Evolutionary conservation across 257 asterid genomes (phyloP).

Genomic region (Ilex aquifolium): DNA sequence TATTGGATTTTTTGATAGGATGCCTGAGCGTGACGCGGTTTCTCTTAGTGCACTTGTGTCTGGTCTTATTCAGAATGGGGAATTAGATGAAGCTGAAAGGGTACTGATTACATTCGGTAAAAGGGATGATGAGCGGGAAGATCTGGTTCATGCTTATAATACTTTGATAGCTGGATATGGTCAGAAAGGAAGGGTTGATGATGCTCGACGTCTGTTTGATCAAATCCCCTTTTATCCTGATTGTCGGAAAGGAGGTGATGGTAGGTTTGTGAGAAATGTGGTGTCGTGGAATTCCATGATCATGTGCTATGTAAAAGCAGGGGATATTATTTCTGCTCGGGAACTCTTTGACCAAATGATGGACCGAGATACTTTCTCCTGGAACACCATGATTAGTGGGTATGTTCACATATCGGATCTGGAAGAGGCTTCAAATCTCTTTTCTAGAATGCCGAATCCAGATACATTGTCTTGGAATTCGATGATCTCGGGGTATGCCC

Average conservation of each 20-base stretch:
- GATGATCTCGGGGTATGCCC: conserved; percentile 62
- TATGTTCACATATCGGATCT: conserved; percentile 50
- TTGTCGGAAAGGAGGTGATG: conserved; percentile 3
- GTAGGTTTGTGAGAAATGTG: conserved; percentile 42
- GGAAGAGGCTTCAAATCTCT: conserved; percentile 57
- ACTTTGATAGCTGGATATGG: conserved; percentile 85
- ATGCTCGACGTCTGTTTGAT: conserved; percentile 62
- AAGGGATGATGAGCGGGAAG: conserved; percentile 19
- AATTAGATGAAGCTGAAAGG: conserved; percentile 53
- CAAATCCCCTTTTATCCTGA: conserved; percentile 28
- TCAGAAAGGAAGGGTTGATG: conserved; percentile 57
- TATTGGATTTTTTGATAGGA: conserved; percentile 42
- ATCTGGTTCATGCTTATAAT: conserved; percentile 64
- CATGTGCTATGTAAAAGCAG: conserved; percentile 68
- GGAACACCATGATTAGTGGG: conserved; percentile 81
- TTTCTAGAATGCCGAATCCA: conserved; percentile 51
- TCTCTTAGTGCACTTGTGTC: conserved; percentile 63
- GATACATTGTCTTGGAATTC: conserved; percentile 74
- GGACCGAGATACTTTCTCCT: conserved; percentile 48
- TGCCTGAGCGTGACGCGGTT: conserved; percentile 63
- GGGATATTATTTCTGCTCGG: conserved; percentile 53
- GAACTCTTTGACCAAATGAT: conserved; percentile 62
- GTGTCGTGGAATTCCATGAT: conserved; percentile 89
- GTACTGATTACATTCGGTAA: conserved; percentile 35
- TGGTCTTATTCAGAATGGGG: conserved; percentile 58